phyloP scores from a whole-genome alignment of 805 yeast species.

The Ogataea naganishii region DNA sequence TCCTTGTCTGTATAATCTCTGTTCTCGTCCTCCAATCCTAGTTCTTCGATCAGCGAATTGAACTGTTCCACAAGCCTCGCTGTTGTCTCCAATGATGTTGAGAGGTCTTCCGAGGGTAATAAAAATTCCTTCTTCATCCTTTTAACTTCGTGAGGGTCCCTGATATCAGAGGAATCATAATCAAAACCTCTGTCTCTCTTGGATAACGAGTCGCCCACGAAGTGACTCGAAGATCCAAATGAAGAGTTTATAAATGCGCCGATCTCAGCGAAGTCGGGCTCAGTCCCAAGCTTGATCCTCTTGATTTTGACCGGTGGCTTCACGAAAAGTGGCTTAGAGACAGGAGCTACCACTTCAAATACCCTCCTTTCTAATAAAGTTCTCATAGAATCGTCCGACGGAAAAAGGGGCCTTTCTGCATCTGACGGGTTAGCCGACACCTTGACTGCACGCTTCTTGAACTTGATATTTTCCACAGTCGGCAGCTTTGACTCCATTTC shows the following conservation, averaged over 20 bases:
- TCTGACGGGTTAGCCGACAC: not conserved
- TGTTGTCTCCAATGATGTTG: constrained; percentile 1
- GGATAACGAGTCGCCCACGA: too few species aligned
- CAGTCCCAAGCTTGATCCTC: constrained; percentile 12
- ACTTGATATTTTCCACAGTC: constrained; percentile 17
- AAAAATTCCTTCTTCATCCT: too few species aligned
- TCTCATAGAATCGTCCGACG: constrained; percentile 1
- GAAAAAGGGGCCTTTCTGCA: constrained; percentile 1
- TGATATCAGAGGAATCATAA: too few species aligned
- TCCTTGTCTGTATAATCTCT: constrained; percentile 5
- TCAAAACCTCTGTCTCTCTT: too few species aligned
- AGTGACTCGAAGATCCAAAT: too few species aligned
- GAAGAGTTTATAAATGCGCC: constrained; percentile 2
- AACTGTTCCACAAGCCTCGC: constrained; percentile 2
- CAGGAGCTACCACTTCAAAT: constrained; percentile 5
- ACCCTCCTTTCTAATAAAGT: constrained; percentile 8
- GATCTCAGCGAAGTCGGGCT: constrained; percentile 4
- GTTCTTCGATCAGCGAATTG: constrained; percentile 4
- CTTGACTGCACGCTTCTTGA: constrained; percentile 25
- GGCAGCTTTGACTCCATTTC: constrained; percentile 11
- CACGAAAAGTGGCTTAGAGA: constrained; percentile 10
- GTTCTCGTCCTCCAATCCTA: constrained; percentile 19
- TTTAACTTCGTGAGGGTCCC: too few species aligned
- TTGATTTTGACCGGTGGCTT: constrained; percentile 21
- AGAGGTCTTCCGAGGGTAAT: not conserved